A percentile compares a stretch with the other conserved stretches of the same genome.
These are phyloP conservation scores for Papiliotrema laurentii DNA, from an alignment of 1,284 basidiomycete genomes.

Conservation along the genomic window DNA sequence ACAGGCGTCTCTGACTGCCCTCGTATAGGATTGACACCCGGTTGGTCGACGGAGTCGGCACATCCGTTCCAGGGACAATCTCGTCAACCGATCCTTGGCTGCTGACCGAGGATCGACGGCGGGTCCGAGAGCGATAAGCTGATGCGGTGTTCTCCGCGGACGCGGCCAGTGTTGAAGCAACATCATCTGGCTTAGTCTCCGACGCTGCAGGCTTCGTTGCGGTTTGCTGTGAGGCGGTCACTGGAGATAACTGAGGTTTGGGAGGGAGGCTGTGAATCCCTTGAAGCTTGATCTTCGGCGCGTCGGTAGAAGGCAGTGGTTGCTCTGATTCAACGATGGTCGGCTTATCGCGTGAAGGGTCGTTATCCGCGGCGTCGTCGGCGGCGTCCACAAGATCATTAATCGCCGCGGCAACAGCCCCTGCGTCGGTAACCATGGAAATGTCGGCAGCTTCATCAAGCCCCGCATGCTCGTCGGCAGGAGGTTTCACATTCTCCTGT, in stretches of 20 bases:
- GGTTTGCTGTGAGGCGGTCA: neutral
- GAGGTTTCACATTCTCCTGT: no score
- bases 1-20: constrained; percentile 74
- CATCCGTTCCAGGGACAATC: neutral
- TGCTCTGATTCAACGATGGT: no score
- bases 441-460: constrained; percentile 19
- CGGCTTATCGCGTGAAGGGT: no score
- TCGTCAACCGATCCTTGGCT: constrained; percentile 4
- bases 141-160: constrained; percentile 31
- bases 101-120: constrained; percentile 26
- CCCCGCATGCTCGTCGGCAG: no score
- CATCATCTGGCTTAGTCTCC: neutral
- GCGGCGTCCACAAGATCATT: neutral
- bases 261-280: no score
- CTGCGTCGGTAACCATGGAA: constrained; percentile 29
- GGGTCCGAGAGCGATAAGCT: constrained; percentile 25
- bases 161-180: constrained; percentile 13
- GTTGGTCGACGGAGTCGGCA: constrained; percentile 15
- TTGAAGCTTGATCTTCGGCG: neutral
- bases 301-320: neutral
- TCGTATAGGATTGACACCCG: constrained; percentile 65
- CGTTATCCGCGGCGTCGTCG: neutral
- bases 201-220: neutral
- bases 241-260: no score
- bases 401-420: constrained; percentile 6